phyloP scores from a whole-genome alignment of 768 basidiomycete genomes.

The Rubroboletus pulcherrimus region DNA sequence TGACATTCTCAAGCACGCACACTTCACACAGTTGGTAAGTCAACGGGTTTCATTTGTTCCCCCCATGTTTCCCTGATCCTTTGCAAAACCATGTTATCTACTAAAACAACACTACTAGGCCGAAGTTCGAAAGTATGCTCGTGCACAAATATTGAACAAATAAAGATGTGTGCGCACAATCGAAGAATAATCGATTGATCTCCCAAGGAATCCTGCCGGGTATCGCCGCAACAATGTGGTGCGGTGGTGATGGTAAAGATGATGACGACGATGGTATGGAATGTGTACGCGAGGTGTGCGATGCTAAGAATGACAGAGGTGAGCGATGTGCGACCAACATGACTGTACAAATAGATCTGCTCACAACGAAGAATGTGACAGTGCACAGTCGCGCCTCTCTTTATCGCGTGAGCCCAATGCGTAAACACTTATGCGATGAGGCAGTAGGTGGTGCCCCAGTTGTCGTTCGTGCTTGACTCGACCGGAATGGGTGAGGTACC shows the following conservation, averaged over 20 bases:
- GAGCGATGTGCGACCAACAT: not conserved
- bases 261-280: slow-evolving; percentile 2
- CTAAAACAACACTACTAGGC: slow-evolving; percentile 20
- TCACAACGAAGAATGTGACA: slow-evolving; percentile 21
- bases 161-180: slow-evolving; percentile 9
- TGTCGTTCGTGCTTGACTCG: slow-evolving; percentile 1
- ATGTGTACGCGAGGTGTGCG: slow-evolving; percentile 1
- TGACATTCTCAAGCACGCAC: not conserved
- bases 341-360: not conserved
- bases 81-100: slow-evolving; percentile 4
- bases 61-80: not conserved
- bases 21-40: not conserved
- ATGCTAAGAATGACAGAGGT: slow-evolving; percentile 11
- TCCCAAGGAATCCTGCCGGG: not conserved
- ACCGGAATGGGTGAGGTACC: slow-evolving; percentile 12
- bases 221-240: slow-evolving; percentile 3
- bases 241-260: not conserved
- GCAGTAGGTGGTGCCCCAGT: slow-evolving; percentile 8
- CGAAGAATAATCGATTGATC: not conserved
- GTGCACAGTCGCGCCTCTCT: not conserved
- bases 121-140: slow-evolving; percentile 22
- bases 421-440: slow-evolving; percentile 17
- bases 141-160: slow-evolving; percentile 18
- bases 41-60: slow-evolving; percentile 3
- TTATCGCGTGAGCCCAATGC: not conserved